Evolutionary conservation across 2,329 filamentous ascomycete genomes (phyloP), one percentile per base, ranked within the genome.

Genomic region (Cercospora canescens): DNA sequence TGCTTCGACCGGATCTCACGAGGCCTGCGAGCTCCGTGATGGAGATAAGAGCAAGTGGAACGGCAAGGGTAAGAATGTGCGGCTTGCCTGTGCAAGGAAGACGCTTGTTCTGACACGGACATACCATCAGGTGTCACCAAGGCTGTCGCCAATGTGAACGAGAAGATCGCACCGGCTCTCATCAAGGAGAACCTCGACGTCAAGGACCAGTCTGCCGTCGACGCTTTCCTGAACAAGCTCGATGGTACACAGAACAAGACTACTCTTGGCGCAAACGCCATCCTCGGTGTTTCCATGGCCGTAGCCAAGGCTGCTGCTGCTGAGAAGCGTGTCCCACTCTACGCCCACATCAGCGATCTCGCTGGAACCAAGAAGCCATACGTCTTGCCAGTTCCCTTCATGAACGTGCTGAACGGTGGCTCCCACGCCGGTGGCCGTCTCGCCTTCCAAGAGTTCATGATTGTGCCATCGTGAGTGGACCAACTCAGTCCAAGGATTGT

Each of bases 361-460:
- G 80, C 83, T 35, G 82, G 82, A 69, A 82, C 82, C 73, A 82
- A 82, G 77, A 83, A 83, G 78, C 81, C 81, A 70, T 86, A 84
- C 74, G 80, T 87, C 50, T 78, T 87, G 54, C 86, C 85, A 45
- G 85, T 87, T 52, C 85, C 86, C 30, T 87, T 84, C 77, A 82
- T 84, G 80, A 87, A 87, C 76, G 84, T 87, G 60, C 79, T 88
- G 61, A 87, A 88, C 77, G 85, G 85, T 72, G 91, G 95, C 74
- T 98, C 94, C 77, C 95, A 99, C 86, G 95, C 95, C 73, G 95
- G 95, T 88, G 95, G 95, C 78, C 92, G 94, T 80, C 88, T 87
- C 73, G 84, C 85, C 52, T 87, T 87, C 79, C 85, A 87, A 76
- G 82, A 85, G 76, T 85, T 85, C 80, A 85, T 85, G 82, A 83